Percentiles rank a stretch among this genome's conserved stretches.
phyloP scores from a whole-genome alignment of 129 eudicot genomes.

The sunflower (Helianthus annuus) region HanXRQr2.0-SUNRISE NC_035449.2:184822489-184822988 shows the following conservation, averaged over 20 bases:
- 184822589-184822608: no score
- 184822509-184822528: no score
- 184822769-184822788: neutral
- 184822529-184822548: no score
- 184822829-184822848: conserved; percentile 27
- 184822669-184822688: no score
- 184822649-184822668: no score
- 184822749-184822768: neutral
- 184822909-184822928: conserved; percentile 37
- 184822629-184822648: no score
- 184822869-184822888: neutral
- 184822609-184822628: no score
- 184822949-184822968: conserved; percentile 59
- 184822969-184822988: conserved; percentile 51
- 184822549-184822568: no score
- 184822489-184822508: no score
- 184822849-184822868: conserved; percentile 22
- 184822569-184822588: no score
- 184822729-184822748: neutral
- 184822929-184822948: conserved; percentile 54
- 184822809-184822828: conserved; percentile 21
- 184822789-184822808: conserved; percentile 17
- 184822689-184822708: no score
- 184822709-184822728: no score
- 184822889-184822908: conserved; percentile 11